Percentiles rank a stretch among this genome's conserved stretches.
These are phyloP conservation scores for Cordyceps tenuipes DNA, from an alignment of 2,329 filamentous ascomycete species.

Conservation along the genomic window DNA sequence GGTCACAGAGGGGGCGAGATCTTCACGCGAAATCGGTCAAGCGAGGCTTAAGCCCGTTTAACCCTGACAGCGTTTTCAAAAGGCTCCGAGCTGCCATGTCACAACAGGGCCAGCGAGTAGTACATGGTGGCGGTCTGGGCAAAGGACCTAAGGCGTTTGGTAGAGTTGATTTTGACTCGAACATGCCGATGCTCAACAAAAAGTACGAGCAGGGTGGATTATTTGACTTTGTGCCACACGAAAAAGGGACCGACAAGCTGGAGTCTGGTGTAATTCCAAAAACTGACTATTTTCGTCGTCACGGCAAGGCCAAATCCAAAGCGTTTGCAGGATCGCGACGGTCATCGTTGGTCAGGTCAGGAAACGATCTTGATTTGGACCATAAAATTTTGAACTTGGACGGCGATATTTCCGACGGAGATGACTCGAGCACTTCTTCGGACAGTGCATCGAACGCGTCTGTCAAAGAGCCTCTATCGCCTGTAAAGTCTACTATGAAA, in stretches of 20 bases:
- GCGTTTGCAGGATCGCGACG: slow-evolving; percentile 20
- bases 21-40: slow-evolving; percentile 30
- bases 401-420: slow-evolving; percentile 16
- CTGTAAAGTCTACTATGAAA: slow-evolving; percentile 40
- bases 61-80: slow-evolving; percentile 51
- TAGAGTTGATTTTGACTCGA: slow-evolving; percentile 45
- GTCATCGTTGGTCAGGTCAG: slow-evolving; percentile 3
- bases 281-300: slow-evolving; percentile 40
- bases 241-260: slow-evolving; percentile 15
- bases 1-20: slow-evolving; percentile 21
- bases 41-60: slow-evolving; percentile 48
- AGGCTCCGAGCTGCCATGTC: slow-evolving; percentile 42
- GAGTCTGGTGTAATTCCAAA: slow-evolving; percentile 32
- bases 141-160: slow-evolving; percentile 43
- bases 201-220: slow-evolving; percentile 51
- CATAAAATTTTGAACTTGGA: slow-evolving; percentile 6
- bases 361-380: background rate
- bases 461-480: slow-evolving; percentile 41
- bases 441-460: slow-evolving; percentile 48
- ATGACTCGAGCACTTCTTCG: slow-evolving; percentile 44
- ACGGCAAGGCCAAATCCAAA: slow-evolving; percentile 33
- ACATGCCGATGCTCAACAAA: slow-evolving; percentile 45
- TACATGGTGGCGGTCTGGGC: slow-evolving; percentile 16
- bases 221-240: slow-evolving; percentile 35
- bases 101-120: slow-evolving; percentile 15